Percentiles rank a stretch among this genome's conserved stretches.
Evolutionary conservation across 495 filamentous ascomycete genomes (phyloP).

Genomic region (Podospora didyma): DNA sequence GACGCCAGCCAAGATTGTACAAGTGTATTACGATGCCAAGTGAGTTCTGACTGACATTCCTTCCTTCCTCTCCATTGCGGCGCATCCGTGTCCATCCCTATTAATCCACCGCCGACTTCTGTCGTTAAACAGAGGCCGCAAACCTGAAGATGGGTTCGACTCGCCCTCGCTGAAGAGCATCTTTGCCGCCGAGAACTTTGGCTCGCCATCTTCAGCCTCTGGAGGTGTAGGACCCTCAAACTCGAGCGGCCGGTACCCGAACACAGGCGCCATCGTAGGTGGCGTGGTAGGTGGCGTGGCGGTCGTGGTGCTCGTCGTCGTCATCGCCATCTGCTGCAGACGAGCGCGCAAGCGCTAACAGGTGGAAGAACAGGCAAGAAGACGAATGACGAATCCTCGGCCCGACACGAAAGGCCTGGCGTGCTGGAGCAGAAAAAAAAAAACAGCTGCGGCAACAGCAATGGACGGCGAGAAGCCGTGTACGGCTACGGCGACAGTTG

Average conservation of each 20-base stretch:
- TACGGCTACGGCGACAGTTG: too few relatives aligned
- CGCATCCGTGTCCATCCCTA: neutral
- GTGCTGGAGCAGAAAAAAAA: too few relatives aligned
- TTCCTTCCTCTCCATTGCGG: neutral
- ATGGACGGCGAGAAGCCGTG: too few relatives aligned
- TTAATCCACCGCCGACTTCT: neutral
- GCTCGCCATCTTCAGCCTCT: neutral
- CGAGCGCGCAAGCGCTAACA: neutral
- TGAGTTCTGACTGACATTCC: constrained; percentile 7
- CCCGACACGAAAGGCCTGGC: too few relatives aligned
- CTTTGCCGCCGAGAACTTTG: constrained; percentile 8
- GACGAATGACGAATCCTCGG: too few relatives aligned
- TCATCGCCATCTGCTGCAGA: neutral
- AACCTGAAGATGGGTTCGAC: constrained; percentile 7
- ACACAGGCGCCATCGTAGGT: constrained; percentile 12
- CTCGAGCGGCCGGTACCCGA: neutral
- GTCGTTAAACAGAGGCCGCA: constrained; percentile 5
- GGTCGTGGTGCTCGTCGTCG: neutral
- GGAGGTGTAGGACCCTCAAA: neutral
- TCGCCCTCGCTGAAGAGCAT: constrained; percentile 4
- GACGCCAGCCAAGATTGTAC: constrained; percentile 5
- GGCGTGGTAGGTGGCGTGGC: constrained; percentile 16
- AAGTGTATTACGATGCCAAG: constrained; percentile 17
- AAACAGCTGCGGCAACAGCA: too few relatives aligned
- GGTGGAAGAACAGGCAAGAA: too few relatives aligned